Base-by-base conservation (phyloP, 1,284 basidiomycete species). In the Pascua sp. region DNA sequence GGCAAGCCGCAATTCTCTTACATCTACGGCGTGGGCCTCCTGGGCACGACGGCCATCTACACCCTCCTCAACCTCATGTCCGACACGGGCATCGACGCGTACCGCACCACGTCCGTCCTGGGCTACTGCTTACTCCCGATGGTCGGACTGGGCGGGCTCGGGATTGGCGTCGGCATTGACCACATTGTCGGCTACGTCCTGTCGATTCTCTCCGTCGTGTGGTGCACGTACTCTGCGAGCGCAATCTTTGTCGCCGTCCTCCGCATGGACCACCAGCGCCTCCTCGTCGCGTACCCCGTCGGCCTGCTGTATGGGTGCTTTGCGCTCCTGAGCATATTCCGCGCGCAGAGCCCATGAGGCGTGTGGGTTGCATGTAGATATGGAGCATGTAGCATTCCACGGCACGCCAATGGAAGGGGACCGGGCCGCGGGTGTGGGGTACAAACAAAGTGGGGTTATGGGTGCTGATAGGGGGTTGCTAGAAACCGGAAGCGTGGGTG, bases 1-100 rank as follows among this genome's bases (percentile, higher is more conserved):
- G 96, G 96, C 61, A 98, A 97, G 81, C 91, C 92, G 9, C 96
- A 98, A 75, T 99, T 99, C 77, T 93, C 91, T 37, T 98, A 98
- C 78, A 98, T 98, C 64, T 99, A 99, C 76, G 96, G 96, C 50
- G 91, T 99, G 61, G 95, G 90, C 49, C 83, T 98, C 12, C 84
- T 98, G 66, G 96, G 96, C 52, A 92, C 90, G 4, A 83, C 86
- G n/a, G 92, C 92, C 41, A 89, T 98, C 71, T 98, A 98, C 81
- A 85, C 87, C 47, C 86, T 99, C 55, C 85, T 99, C 67, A 98
- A 99, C 75, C 83, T 98, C 65, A 98, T 99, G 96, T 91, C 91
- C 39, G 90, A 93, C 75, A 86, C 86, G 48, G 91, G 89, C 51
- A 98, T 99, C 66, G 95, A 98, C 72, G 91, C 94, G 15, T 97